phyloP scores from a whole-genome alignment of 202 grass and related monocot genomes.

The Setaria italica region DNA sequence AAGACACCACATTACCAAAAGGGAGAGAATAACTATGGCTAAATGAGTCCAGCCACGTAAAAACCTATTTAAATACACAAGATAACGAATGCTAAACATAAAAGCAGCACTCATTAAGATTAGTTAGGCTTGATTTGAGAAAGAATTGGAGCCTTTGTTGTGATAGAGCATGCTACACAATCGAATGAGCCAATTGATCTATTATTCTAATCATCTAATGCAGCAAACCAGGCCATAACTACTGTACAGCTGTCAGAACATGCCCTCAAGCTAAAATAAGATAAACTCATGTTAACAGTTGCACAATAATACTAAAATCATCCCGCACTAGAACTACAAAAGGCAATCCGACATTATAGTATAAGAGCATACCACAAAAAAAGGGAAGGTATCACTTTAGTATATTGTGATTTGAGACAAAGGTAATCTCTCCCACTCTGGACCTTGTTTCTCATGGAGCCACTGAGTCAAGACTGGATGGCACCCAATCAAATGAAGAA shows the following conservation, averaged over 20 bases:
- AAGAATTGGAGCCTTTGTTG: background rate
- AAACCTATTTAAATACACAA: background rate
- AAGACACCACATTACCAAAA: background rate
- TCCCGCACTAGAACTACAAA: background rate
- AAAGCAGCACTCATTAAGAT: background rate
- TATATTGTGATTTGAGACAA: conserved; percentile 26
- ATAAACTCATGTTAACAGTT: background rate
- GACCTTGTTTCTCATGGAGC: conserved; percentile 32
- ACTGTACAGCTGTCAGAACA: background rate
- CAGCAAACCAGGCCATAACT: background rate
- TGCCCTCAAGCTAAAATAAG: conserved; percentile 1
- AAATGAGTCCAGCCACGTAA: background rate
- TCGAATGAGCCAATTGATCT: conserved; percentile 7
- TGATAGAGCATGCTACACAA: background rate
- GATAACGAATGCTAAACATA: background rate
- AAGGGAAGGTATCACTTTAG: background rate
- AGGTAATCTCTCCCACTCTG: conserved; percentile 42
- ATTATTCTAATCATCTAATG: background rate
- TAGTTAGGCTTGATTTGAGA: background rate
- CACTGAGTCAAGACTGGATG: conserved; percentile 36
- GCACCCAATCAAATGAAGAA: conserved; percentile 47
- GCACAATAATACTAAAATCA: background rate
- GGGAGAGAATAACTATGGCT: background rate
- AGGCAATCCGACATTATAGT: background rate
- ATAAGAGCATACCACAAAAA: conserved; percentile 24